phyloP scores from a whole-genome alignment of 2,329 filamentous ascomycete genomes.

The Sporothrix luriei region DNA sequence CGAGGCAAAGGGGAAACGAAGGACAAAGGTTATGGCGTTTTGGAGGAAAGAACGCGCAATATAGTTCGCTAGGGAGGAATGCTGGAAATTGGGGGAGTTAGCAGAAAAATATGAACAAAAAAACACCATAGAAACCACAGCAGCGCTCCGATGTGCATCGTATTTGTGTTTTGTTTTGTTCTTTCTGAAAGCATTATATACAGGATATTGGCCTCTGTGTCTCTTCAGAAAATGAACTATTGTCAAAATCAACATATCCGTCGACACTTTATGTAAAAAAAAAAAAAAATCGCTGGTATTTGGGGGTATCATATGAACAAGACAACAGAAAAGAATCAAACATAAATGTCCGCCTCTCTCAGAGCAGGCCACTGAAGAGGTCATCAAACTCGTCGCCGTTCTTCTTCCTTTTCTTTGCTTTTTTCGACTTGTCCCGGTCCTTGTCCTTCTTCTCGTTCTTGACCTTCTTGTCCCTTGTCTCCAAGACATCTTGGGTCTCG shows the following conservation, averaged over 20 bases:
- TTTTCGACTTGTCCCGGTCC: constrained; percentile 37
- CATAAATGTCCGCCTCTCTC: neutral
- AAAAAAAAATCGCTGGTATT: constrained; percentile 4
- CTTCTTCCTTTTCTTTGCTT: constrained; percentile 45
- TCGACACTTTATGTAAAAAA: neutral
- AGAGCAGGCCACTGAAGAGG: constrained; percentile 65
- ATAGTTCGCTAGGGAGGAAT: neutral
- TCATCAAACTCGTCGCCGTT: constrained; percentile 65
- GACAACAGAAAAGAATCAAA: constrained; percentile 28
- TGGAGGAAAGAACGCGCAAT: constrained; percentile 26
- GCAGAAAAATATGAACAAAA: constrained; percentile 13
- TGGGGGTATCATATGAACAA: constrained; percentile 30
- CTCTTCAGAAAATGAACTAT: no score
- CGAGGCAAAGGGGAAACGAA: neutral
- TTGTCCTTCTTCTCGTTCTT: constrained; percentile 30
- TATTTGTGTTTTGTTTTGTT: neutral
- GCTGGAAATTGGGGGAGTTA: neutral
- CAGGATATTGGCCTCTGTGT: no score
- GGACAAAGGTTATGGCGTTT: constrained; percentile 34
- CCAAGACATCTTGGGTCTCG: neutral
- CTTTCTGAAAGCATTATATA: no score
- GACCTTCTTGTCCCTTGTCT: neutral
- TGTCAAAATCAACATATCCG: neutral
- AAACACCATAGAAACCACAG: constrained; percentile 3
- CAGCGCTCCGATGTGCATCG: neutral